These are phyloP conservation scores for Coccinonectria pachysandricola DNA, from an alignment of 2,329 filamentous ascomycete genomes.

Conservation along the genomic window DNA sequence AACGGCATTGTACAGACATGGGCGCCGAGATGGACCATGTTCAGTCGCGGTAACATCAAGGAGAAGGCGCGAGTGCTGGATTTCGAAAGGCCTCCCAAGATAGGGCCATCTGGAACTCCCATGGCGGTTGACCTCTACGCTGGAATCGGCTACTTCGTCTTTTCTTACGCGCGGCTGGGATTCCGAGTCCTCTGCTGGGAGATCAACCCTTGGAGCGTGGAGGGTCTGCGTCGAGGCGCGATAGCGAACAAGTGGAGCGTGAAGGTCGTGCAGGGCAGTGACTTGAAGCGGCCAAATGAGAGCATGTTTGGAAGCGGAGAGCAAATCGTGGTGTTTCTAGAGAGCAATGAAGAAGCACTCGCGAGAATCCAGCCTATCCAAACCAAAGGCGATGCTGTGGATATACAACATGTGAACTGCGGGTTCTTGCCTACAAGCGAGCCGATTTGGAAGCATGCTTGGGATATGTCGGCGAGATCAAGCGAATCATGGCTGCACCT, in stretches of 20 bases:
- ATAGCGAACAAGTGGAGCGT: conserved; percentile 56
- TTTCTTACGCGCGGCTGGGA: conserved; percentile 66
- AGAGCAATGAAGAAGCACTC: conserved; percentile 52
- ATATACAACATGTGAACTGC: conserved; percentile 51
- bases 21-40: conserved; percentile 90
- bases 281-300: conserved; percentile 28
- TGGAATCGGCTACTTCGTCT: conserved; percentile 89
- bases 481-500: conserved; percentile 49
- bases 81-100: conserved; percentile 25
- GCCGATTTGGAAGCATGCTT: conserved; percentile 41
- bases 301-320: conserved; percentile 33
- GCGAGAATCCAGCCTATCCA: conserved; percentile 29
- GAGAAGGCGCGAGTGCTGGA: conserved; percentile 71
- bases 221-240: conserved; percentile 71
- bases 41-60: conserved; percentile 78
- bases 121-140: conserved; percentile 77
- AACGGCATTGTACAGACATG: conserved; percentile 75
- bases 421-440: conserved; percentile 52
- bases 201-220: conserved; percentile 78
- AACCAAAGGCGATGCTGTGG: conserved; percentile 19
- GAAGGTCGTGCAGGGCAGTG: conserved; percentile 36
- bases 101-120: conserved; percentile 9
- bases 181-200: conserved; percentile 78
- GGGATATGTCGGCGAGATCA: conserved; percentile 29
- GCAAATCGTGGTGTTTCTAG: conserved; percentile 56